Percentiles rank a stretch among this genome's conserved stretches.
phyloP scores from a whole-genome alignment of 148 eudicot species.

The Vaccinium vitisidaea region DNA sequence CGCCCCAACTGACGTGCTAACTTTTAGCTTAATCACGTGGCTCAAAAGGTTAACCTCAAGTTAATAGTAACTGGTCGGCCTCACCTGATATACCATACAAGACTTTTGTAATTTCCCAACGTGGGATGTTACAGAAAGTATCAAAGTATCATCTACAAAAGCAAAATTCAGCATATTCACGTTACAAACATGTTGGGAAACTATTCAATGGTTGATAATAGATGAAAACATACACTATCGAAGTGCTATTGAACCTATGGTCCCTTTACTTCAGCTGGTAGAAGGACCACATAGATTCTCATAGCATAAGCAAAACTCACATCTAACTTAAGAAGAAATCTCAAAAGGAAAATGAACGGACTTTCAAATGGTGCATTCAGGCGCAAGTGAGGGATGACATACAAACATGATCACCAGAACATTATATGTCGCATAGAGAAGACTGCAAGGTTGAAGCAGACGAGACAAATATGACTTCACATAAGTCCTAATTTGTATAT shows the following conservation, averaged over 20 bases:
- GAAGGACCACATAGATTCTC: background rate
- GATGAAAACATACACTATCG: background rate
- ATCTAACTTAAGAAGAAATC: slow-evolving; percentile 2
- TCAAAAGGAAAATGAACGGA: background rate
- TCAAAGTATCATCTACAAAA: background rate
- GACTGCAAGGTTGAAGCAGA: slow-evolving; percentile 8
- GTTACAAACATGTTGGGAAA: background rate
- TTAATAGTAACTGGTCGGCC: too few species aligned
- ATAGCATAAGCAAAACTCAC: background rate
- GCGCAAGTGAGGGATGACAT: background rate
- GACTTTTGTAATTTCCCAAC: too few species aligned
- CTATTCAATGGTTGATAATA: background rate
- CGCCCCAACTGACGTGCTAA: too few species aligned
- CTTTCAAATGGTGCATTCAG: background rate
- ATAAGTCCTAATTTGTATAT: background rate
- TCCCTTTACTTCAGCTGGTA: background rate
- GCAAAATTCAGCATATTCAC: background rate
- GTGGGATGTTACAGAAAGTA: too few species aligned
- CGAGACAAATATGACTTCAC: background rate
- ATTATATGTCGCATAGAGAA: background rate
- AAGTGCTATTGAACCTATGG: background rate
- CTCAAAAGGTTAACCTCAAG: too few species aligned
- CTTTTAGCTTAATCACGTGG: too few species aligned
- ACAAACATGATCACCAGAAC: background rate
- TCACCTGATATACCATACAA: too few species aligned